Evolutionary conservation across 257 asterid genomes (phyloP), one percentile per base, ranked within the genome.

Genomic region (Asclepias syriaca): DNA sequence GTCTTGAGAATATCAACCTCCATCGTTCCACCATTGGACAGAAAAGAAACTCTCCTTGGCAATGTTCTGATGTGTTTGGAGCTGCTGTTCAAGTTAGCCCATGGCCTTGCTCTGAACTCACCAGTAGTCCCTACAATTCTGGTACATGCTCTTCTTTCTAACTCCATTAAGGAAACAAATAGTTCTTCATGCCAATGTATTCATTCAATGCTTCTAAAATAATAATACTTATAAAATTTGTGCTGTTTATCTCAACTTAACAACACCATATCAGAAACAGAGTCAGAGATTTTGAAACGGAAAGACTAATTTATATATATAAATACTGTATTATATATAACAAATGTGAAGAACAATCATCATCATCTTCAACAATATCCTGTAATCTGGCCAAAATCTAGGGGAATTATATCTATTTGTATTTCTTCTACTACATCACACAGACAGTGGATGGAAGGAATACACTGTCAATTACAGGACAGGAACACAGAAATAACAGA

Each of bases 11-110:
- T 59, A 85, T 94, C 73, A 82, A 86, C 78, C 94, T 91, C 34
- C 84, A 75, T 3, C 93, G 39, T 34, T 34, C 97, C 16, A 61
- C 74, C 14, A 45, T 69, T 0, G 87, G 85, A 29, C 77, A 75
- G 39, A 34, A 34, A 2, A 79, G 86, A 51, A 77, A 83, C 70
- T 68, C 75, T 75, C 81, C 92, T 3, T 94, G 99, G 97, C 85
- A 86, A 78, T 94, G 99, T 83, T 86, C 97, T 0, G 89, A 94
- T 45, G 99, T 91, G 10, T 75, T 78, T 16, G 99, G 99, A 4
- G 92, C 84, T 1, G 95, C 98, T 0, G 84, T 94, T 70, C 83
- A 86, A 74, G 99, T 94, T 64, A 94, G 95, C 86, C 99, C 99
- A 7, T 89, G 84, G 90, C 91, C 97, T 0, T 94, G 99, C 46